Evolutionary conservation across 1,284 basidiomycete genomes (phyloP), one percentile per base, ranked within the genome.

Genomic region (Ustilago crameri): DNA sequence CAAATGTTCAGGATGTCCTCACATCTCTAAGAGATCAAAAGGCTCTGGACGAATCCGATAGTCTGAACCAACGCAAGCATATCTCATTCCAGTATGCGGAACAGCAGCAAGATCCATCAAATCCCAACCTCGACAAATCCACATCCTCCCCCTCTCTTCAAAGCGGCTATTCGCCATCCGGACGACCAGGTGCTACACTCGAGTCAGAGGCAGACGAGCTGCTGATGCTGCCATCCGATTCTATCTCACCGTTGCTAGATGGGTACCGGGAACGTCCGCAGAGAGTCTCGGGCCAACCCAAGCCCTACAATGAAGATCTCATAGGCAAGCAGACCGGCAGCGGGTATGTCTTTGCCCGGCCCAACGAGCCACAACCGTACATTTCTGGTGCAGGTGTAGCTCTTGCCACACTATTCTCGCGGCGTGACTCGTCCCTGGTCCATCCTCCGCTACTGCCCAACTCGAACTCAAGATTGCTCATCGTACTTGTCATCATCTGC

Each of bases 381-480:
- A 57, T 65, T 30, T 52, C 56, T 15, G 42, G 37, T 10, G 57
- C 68, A 2, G 49, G 62, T 12, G 51, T 59, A 32, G 64, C 69
- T 5, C 34, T 67, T n/a, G 51, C 51, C 30, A 62, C 51, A 8
- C 44, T 72, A 9, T 63, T 72, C 35, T 46, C 64, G 9, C 64
- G 60, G 24, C 58, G 64, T 3, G 64, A 72, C 34, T 38, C 56
- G 8, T 51, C 54, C 9, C 51, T 68, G 57, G 67, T 60, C 47
- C 60, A 61, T 15, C 70, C 70, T 12, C 70, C 70, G 5, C 27
- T 73, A 46, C 52, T 73, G 4, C 70, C 70, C 35, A 73, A 68
- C 51, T 73, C 70, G 9, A 68, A 56, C 34, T 64, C 64, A n/a
- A 58, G 70, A 26, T 40, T 73, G 24, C 47, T 68, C 12, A 73